Conservation (phyloP, 345 rosid species). For the Mercurialis annua region DNA sequence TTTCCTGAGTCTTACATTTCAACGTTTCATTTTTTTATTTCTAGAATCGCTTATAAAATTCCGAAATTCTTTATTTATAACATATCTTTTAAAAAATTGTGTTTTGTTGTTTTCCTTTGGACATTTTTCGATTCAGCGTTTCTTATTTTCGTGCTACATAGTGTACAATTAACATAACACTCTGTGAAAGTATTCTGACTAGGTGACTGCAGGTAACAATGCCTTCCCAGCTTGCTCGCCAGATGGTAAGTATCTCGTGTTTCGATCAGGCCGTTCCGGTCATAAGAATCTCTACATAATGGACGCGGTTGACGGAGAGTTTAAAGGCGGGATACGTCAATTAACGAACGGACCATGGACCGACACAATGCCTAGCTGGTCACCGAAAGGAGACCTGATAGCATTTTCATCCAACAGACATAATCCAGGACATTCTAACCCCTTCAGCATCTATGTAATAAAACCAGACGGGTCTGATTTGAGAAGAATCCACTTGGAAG, state of each 20-base stretch:
- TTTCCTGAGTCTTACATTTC: too few species aligned
- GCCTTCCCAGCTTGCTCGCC: slow-evolving; percentile 94
- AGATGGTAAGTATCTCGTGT: slow-evolving; percentile 70
- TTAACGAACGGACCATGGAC: slow-evolving; percentile 78
- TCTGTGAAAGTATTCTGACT: too few species aligned
- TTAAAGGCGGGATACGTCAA: slow-evolving; percentile 41
- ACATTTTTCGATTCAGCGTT: too few species aligned
- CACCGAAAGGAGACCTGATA: slow-evolving; percentile 81
- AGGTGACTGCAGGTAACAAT: too few species aligned
- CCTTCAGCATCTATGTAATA: slow-evolving; percentile 61
- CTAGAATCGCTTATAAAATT: too few species aligned
- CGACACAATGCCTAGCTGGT: slow-evolving; percentile 95
- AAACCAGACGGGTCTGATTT: slow-evolving; percentile 69
- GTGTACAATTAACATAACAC: too few species aligned
- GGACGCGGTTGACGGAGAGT: slow-evolving; percentile 67
- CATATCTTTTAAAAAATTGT: too few species aligned
- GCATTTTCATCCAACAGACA: slow-evolving; percentile 88
- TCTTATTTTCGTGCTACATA: too few species aligned
- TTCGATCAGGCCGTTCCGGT: slow-evolving; percentile 75
- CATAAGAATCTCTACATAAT: slow-evolving; percentile 66
- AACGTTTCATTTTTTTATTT: too few species aligned
- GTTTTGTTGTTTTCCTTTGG: too few species aligned
- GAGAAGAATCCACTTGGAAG: slow-evolving; percentile 55
- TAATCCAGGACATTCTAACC: slow-evolving; percentile 31
- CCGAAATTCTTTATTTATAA: too few species aligned